Evolutionary conservation across 2,329 filamentous ascomycete genomes (phyloP).

Genomic region (Fusarium coffeatum): DNA sequence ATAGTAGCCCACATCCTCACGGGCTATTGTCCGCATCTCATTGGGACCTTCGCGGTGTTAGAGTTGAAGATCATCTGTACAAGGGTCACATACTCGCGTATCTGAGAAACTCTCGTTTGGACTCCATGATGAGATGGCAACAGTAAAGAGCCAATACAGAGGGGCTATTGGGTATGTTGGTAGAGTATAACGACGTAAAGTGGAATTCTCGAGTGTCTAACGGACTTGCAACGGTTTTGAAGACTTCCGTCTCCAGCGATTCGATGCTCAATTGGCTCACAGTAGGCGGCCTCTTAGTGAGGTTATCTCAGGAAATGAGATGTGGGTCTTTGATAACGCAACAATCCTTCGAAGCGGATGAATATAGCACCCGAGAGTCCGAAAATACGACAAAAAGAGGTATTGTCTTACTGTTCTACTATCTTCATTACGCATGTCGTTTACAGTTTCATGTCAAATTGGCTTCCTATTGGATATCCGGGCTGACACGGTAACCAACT

Average conservation of each 20-base stretch:
- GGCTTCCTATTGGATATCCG: background rate
- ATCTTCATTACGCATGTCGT: too few species aligned
- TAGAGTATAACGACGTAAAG: background rate
- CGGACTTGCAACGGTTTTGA: conserved; percentile 1
- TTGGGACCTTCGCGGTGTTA: conserved; percentile 32
- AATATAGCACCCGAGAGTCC: conserved; percentile 12
- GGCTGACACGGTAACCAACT: background rate
- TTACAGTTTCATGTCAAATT: background rate
- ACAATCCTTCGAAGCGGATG: conserved; percentile 3
- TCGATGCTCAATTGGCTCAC: background rate
- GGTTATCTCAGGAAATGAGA: conserved; percentile 3
- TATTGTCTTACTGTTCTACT: background rate
- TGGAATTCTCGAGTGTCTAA: background rate
- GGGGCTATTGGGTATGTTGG: background rate
- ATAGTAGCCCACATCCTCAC: conserved; percentile 41
- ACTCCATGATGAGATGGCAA: conserved; percentile 17
- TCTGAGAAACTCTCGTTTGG: conserved; percentile 26
- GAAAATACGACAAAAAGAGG: background rate
- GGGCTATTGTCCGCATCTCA: conserved; percentile 40
- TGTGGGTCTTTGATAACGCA: background rate
- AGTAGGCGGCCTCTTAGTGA: conserved; percentile 31
- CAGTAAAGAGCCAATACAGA: background rate
- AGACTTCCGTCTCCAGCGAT: background rate
- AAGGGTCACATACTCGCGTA: conserved; percentile 28
- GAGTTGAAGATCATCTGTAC: background rate